Conservation (phyloP, 768 basidiomycete genomes). For the Termitomyces sp. region DNA sequence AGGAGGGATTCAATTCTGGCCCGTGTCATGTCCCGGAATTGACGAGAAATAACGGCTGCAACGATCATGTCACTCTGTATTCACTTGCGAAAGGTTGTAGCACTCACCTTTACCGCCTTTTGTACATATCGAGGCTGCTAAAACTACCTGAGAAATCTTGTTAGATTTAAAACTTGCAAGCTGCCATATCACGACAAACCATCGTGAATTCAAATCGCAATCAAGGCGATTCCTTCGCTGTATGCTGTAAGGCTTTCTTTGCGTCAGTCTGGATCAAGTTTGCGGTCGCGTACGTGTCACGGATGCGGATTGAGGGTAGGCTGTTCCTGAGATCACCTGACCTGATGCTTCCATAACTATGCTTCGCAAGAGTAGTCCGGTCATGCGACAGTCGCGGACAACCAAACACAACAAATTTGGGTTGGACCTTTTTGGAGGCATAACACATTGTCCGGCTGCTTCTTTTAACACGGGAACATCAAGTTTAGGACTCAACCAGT, state of each 20-base stretch:
- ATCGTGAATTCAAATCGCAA: not conserved
- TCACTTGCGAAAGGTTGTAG: not conserved
- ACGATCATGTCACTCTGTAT: not conserved
- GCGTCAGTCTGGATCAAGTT: not conserved
- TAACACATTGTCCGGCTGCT: too few relatives aligned
- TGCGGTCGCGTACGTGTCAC: slow-evolving; percentile 3
- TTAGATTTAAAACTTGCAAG: not conserved
- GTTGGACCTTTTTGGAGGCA: too few relatives aligned
- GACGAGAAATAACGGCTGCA: slow-evolving; percentile 90
- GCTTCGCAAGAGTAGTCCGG: too few relatives aligned
- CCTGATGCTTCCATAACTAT: not conserved
- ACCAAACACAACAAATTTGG: too few relatives aligned
- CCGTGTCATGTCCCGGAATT: slow-evolving; percentile 90
- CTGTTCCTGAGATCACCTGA: slow-evolving; percentile 1
- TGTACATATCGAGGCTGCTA: slow-evolving; percentile 93
- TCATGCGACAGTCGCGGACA: not conserved
- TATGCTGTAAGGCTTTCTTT: too few relatives aligned
- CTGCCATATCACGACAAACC: slow-evolving; percentile 2
- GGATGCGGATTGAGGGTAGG: slow-evolving; percentile 1
- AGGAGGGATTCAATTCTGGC: slow-evolving; percentile 93
- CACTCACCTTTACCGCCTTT: slow-evolving; percentile 85
- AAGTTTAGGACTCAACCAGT: not conserved
- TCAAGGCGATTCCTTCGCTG: not conserved
- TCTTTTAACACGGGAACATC: too few relatives aligned
- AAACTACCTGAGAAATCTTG: slow-evolving; percentile 58